Conservation (phyloP, 2,329 filamentous ascomycete species). For the Fusarium stilboides region DNA sequence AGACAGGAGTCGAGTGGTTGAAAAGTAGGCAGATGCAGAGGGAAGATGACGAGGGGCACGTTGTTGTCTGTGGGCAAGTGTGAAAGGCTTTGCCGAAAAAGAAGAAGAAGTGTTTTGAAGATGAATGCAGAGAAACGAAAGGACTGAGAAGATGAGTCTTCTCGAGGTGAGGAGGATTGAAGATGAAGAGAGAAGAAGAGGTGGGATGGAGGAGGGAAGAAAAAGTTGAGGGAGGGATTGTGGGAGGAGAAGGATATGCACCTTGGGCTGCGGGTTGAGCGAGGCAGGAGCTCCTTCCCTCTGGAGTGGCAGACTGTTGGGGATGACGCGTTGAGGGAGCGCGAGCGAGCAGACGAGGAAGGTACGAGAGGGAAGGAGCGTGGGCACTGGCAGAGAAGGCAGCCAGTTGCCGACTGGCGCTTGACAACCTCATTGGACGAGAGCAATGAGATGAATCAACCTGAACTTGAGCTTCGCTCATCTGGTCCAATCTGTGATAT, state of each 20-base stretch:
- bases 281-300: conserved; percentile 43
- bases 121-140: conserved; percentile 34
- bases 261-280: conserved; percentile 6
- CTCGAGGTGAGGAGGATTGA: conserved; percentile 31
- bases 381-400: conserved; percentile 2
- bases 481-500: not conserved
- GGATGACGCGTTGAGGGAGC: conserved; percentile 33
- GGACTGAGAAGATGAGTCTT: conserved; percentile 30
- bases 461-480: not conserved
- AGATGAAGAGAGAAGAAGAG: conserved; percentile 33
- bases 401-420: not conserved
- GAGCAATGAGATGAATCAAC: not conserved
- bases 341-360: conserved; percentile 25
- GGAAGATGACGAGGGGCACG: not conserved
- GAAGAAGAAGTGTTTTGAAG: conserved; percentile 30
- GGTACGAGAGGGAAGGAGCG: conserved; percentile 34
- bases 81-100: conserved; percentile 29
- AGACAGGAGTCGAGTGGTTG: not conserved
- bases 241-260: conserved; percentile 24
- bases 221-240: conserved; percentile 10
- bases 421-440: not conserved
- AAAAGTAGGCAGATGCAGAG: not conserved
- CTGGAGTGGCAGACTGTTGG: conserved; percentile 30
- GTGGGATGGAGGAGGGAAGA: conserved; percentile 31
- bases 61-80: conserved; percentile 6